Evolutionary conservation across 2,329 filamentous ascomycete genomes (phyloP).

Genomic region (Cytospora schulzeri): DNA sequence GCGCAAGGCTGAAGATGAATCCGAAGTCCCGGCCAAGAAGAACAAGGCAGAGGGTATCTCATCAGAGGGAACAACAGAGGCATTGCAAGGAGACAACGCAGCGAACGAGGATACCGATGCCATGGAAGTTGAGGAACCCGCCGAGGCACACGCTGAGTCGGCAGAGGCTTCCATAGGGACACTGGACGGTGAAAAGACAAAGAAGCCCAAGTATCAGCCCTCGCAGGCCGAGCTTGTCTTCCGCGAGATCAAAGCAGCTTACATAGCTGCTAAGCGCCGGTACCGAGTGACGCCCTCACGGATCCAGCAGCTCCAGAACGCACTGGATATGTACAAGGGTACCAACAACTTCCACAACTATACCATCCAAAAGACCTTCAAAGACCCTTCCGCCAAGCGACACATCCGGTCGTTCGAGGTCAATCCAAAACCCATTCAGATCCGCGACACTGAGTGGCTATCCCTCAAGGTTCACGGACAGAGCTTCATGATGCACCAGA

Average conservation of each 20-base stretch:
- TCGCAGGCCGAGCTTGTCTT: slow-evolving; percentile 65
- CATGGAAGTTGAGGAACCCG: slow-evolving; percentile 15
- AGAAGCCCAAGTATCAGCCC: slow-evolving; percentile 37
- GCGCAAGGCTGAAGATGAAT: slow-evolving; percentile 24
- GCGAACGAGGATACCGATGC: background rate
- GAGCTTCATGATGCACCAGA: slow-evolving; percentile 99
- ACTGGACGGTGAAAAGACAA: slow-evolving; percentile 18
- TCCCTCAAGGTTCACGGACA: slow-evolving; percentile 95
- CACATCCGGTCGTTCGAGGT: slow-evolving; percentile 91
- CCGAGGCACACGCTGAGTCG: slow-evolving; percentile 3
- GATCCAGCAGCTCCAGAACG: slow-evolving; percentile 72
- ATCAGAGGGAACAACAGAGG: slow-evolving; percentile 15
- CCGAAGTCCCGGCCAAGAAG: slow-evolving; percentile 19
- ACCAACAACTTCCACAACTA: slow-evolving; percentile 97
- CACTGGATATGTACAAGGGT: slow-evolving; percentile 75
- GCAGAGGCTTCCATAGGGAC: slow-evolving; percentile 1
- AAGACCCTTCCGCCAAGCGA: slow-evolving; percentile 82
- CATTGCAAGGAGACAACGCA: slow-evolving; percentile 5
- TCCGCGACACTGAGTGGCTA: slow-evolving; percentile 92
- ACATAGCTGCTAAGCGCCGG: slow-evolving; percentile 77
- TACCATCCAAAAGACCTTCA: slow-evolving; percentile 83
- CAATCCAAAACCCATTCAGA: slow-evolving; percentile 74
- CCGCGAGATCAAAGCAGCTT: slow-evolving; percentile 77
- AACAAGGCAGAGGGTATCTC: slow-evolving; percentile 21
- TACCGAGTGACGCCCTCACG: slow-evolving; percentile 79